Conservation (phyloP, 78 protist species). For the Isochrysis galbana region DNA sequence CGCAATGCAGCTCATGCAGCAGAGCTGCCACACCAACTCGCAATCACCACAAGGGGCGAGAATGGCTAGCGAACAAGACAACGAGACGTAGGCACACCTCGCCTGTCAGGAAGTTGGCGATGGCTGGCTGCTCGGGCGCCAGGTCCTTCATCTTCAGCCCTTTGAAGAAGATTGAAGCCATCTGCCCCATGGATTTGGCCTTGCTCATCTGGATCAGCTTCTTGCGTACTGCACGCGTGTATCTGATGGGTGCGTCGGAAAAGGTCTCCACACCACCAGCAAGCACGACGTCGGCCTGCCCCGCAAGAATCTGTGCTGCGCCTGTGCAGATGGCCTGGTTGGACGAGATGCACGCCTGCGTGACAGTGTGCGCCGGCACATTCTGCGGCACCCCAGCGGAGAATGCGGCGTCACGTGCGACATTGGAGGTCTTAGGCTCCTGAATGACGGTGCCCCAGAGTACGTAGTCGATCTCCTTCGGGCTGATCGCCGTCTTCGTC, state of each 20-base stretch:
- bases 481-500: not conserved
- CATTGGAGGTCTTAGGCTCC: constrained; percentile 23
- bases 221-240: constrained; percentile 43
- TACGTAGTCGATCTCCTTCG: constrained; percentile 28
- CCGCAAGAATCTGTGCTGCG: not conserved
- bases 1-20: no score
- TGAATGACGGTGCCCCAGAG: constrained; percentile 35
- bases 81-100: constrained; percentile 32
- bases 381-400: constrained; percentile 55
- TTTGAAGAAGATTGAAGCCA: not conserved
- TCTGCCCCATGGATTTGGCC: not conserved
- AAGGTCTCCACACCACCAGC: constrained; percentile 64
- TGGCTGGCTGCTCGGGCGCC: constrained; percentile 62
- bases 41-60: not conserved
- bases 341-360: constrained; percentile 56
- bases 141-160: constrained; percentile 26
- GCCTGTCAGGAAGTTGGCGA: constrained; percentile 65
- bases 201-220: not conserved
- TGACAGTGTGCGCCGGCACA: constrained; percentile 67
- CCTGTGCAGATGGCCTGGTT: constrained; percentile 46
- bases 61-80: not conserved
- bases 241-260: constrained; percentile 60
- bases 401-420: constrained; percentile 58
- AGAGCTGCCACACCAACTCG: no score
- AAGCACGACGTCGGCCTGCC: constrained; percentile 3